These are phyloP conservation scores for Xylariales sp. DNA, from an alignment of 2,329 filamentous ascomycete genomes.

Conservation along the genomic window DNA sequence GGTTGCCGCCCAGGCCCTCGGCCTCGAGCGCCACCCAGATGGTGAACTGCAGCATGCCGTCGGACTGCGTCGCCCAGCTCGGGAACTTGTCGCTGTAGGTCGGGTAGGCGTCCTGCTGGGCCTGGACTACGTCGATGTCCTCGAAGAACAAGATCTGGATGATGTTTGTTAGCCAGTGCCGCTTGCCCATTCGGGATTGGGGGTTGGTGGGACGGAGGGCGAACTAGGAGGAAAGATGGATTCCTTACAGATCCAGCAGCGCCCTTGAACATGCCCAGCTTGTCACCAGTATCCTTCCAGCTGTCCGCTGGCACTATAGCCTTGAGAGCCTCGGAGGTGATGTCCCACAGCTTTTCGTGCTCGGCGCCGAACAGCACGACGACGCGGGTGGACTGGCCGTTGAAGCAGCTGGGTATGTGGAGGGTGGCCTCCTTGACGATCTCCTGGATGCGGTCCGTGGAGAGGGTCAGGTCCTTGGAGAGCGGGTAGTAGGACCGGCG, in stretches of 20 bases:
- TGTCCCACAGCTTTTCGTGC: conserved; percentile 85
- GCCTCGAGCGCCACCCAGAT: conserved; percentile 79
- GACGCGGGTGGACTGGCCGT: conserved; percentile 76
- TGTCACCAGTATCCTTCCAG: conserved; percentile 48
- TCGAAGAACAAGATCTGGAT: conserved; percentile 76
- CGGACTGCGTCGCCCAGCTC: conserved; percentile 69
- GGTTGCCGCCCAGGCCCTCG: conserved; percentile 80
- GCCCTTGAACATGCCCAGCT: conserved; percentile 53
- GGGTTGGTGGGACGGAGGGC: conserved; percentile 2
- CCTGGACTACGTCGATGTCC: conserved; percentile 63
- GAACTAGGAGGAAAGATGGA: background rate
- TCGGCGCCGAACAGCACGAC: conserved; percentile 76
- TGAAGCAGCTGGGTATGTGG: conserved; percentile 77
- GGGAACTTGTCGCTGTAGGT: conserved; percentile 77
- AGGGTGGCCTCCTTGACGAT: conserved; percentile 61
- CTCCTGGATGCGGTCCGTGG: conserved; percentile 55
- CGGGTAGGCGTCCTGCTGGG: conserved; percentile 64
- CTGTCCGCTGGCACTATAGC: conserved; percentile 61
- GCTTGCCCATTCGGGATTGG: no score
- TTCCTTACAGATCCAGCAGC: conserved; percentile 71
- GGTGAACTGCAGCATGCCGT: conserved; percentile 77
- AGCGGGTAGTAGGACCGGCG: conserved; percentile 68
- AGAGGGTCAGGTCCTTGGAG: conserved; percentile 57
- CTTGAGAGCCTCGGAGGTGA: conserved; percentile 61
- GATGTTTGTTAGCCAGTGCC: conserved; percentile 19